These are phyloP conservation scores for Ustulina deusta DNA, from an alignment of 2,329 filamentous ascomycete genomes.

Conservation along the genomic window DNA sequence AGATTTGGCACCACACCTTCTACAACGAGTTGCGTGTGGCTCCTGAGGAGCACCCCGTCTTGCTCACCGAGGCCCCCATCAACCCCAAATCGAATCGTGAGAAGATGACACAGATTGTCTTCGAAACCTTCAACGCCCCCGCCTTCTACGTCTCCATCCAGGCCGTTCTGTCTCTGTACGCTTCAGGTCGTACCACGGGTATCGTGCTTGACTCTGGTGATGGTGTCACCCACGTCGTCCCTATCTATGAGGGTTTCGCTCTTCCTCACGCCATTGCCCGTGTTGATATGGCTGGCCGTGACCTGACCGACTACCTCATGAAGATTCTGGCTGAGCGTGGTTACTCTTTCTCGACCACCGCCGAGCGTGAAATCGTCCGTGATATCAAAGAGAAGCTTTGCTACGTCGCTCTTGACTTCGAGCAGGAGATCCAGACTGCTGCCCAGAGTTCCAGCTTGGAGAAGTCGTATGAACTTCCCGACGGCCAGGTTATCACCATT, in stretches of 20 bases:
- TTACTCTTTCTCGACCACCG: slow-evolving; percentile 99
- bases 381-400: slow-evolving; percentile 99
- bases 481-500: slow-evolving; percentile 99
- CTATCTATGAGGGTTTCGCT: slow-evolving; percentile 99
- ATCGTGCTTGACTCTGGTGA: slow-evolving; percentile 99
- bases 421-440: slow-evolving; percentile 99
- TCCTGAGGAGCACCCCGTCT: slow-evolving; percentile 99
- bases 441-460: slow-evolving; percentile 98
- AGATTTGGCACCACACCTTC: slow-evolving; percentile 99
- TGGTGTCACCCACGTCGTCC: slow-evolving; percentile 99
- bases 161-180: slow-evolving; percentile 98
- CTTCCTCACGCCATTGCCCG: slow-evolving; percentile 99
- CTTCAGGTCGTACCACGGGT: slow-evolving; percentile 99
- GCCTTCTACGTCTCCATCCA: slow-evolving; percentile 99
- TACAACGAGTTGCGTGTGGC: slow-evolving; percentile 99
- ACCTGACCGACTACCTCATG: slow-evolving; percentile 99
- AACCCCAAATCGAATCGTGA: slow-evolving; percentile 99
- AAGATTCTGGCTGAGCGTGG: slow-evolving; percentile 99
- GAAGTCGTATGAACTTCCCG: slow-evolving; percentile 99
- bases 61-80: slow-evolving; percentile 99
- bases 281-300: slow-evolving; percentile 99
- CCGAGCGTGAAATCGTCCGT: slow-evolving; percentile 99
- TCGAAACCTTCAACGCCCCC: slow-evolving; percentile 99
- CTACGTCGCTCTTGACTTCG: slow-evolving; percentile 99
- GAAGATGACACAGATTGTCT: slow-evolving; percentile 99